A percentile compares a stretch with the other conserved stretches of the same genome.
Evolutionary conservation across 768 basidiomycete genomes (phyloP).

Genomic region (Tricholoma bakamatsutake): DNA sequence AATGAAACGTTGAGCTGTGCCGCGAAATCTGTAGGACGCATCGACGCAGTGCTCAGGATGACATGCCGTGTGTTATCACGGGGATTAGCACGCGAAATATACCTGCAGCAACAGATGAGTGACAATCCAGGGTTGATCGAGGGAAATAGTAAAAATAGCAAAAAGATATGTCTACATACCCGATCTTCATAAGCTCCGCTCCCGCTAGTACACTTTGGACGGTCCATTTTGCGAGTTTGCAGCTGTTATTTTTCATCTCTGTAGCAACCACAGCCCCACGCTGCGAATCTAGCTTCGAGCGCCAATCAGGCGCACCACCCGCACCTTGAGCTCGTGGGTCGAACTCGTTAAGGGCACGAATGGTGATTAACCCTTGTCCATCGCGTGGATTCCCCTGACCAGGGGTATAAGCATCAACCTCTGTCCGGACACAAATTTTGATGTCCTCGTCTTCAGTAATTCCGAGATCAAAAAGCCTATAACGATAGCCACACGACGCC

Average conservation of each 20-base stretch:
- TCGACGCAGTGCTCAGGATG: constrained; percentile 89
- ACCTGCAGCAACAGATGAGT: constrained; percentile 41
- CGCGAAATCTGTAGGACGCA: constrained; percentile 93
- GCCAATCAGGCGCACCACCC: constrained; percentile 98
- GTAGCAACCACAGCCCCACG: constrained; percentile 97
- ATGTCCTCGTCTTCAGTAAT: constrained; percentile 88
- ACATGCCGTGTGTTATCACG: constrained; percentile 95
- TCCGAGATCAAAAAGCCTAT: constrained; percentile 90
- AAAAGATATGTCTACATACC: constrained; percentile 44
- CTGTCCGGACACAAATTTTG: constrained; percentile 89
- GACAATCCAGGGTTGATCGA: background rate
- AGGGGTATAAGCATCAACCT: constrained; percentile 84
- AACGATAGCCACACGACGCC: constrained; percentile 94
- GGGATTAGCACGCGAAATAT: constrained; percentile 90
- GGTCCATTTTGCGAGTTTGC: constrained; percentile 96
- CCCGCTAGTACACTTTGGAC: constrained; percentile 94
- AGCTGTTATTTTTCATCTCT: constrained; percentile 99
- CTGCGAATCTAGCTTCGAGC: constrained; percentile 93
- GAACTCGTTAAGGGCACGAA: constrained; percentile 96
- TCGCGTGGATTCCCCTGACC: constrained; percentile 56
- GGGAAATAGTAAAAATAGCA: background rate
- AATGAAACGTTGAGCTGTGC: constrained; percentile 92
- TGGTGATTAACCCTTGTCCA: constrained; percentile 78
- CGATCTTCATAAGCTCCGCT: constrained; percentile 95
- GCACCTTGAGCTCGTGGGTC: constrained; percentile 86